Base-by-base conservation (phyloP, 148 eudicot genomes). In the Simmondsia chinensis region DNA sequence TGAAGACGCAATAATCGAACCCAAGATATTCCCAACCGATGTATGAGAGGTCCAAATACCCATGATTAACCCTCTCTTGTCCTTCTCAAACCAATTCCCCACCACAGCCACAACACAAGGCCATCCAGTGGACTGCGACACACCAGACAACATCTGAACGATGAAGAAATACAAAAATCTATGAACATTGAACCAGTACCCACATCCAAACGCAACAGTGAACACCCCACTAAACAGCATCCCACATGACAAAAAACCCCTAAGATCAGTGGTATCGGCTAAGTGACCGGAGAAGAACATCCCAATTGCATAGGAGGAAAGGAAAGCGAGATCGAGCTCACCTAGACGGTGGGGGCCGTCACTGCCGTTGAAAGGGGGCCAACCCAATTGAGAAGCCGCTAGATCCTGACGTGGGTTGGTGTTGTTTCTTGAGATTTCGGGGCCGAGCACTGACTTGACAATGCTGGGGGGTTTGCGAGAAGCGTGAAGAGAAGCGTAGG, bases 391-490 rank as follows among this genome's bases (percentile, higher is more conserved):
- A 56, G 53, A 33, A 19, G 6, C 42, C 42, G 56, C 49, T 44
- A 23, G 56, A 67, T 49, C 43, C 1, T 43, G 49, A 36, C 48
- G 8, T 28, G 63, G 48, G 62, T 50, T 44, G 32, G 71, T 14
- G 35, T 22, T 35, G 39, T 56, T 57, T 15, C 4, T 30, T 39
- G 51, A 28, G 42, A 65, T 61, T 35, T 65, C 60, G 29, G 96
- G 84, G 12, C 76, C 72, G 13, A 91, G 57, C 1, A 87, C 57
- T 14, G 81, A 74, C 66, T 91, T 86, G 26, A 91, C 99, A 28
- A 91, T 91, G 73, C 83, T 73, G n/a, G 94, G 99, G 23, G 99
- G 96, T 66, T 91, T 91, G 0, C 99, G 86, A 25, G 99, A 82
- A 39, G 99, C 83, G 46, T 91, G 99, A 47, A 91, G 76, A 7